Evolutionary conservation across 2,329 filamentous ascomycete genomes (phyloP).

Genomic region (Sclerotinia glacialis): DNA sequence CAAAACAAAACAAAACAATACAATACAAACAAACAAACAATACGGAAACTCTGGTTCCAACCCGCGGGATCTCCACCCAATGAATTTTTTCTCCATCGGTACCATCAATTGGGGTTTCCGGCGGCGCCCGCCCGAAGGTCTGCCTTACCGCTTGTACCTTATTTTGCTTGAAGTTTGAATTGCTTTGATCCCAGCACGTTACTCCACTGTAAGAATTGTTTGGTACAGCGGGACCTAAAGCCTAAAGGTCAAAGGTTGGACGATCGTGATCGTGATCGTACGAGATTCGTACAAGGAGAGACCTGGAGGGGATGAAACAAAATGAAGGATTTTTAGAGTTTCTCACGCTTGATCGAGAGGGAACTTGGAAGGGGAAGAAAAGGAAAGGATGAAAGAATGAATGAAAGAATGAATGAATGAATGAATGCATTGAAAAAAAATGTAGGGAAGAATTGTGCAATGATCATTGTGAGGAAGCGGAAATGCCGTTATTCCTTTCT

Average conservation of each 20-base stretch:
- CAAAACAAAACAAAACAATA: not conserved
- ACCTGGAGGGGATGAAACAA: conserved; percentile 12
- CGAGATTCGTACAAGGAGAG: not conserved
- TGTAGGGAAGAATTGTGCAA: conserved; percentile 14
- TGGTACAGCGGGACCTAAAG: not conserved
- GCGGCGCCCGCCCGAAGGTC: conserved; percentile 1
- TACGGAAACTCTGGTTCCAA: not conserved
- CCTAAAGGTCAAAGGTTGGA: not conserved
- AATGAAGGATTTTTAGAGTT: not conserved
- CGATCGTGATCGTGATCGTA: not conserved
- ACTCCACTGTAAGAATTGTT: not conserved
- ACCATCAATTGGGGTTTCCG: not conserved
- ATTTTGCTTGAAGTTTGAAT: not conserved
- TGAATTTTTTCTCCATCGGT: not conserved
- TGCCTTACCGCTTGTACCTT: conserved; percentile 8
- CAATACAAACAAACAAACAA: not conserved
- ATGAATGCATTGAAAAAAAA: not conserved
- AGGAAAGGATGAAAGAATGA: too few relatives aligned
- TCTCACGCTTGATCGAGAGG: not conserved
- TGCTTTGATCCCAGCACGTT: not conserved
- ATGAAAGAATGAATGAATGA: not conserved
- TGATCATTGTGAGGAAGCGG: conserved; percentile 1
- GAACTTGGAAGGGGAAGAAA: not conserved
- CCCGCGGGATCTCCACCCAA: conserved; percentile 7
- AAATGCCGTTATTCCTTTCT: not conserved